Evolutionary conservation across 768 basidiomycete genomes (phyloP).

Genomic region (Neoboletus brunneissimus): DNA sequence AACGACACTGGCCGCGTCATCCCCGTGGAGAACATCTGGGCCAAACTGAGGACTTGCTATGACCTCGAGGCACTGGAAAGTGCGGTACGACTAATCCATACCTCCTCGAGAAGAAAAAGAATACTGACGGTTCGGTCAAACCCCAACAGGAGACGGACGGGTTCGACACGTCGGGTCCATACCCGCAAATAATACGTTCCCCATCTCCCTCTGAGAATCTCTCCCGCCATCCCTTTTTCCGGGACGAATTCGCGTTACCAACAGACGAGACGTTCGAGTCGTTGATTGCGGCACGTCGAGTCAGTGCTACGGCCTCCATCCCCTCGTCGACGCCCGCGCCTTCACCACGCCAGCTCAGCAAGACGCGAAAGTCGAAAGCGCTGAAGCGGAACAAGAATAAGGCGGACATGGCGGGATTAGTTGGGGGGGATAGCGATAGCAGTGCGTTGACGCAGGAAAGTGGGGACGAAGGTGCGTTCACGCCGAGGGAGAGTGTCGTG

Average conservation of each 20-base stretch:
- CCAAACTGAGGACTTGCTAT: slow-evolving; percentile 68
- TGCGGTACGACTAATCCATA: slow-evolving; percentile 36
- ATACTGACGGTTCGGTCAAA: background rate
- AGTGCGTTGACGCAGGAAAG: slow-evolving; percentile 83
- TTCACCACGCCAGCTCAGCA: slow-evolving; percentile 40
- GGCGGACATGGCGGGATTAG: slow-evolving; percentile 66
- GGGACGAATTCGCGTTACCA: slow-evolving; percentile 62
- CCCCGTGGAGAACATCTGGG: slow-evolving; percentile 65
- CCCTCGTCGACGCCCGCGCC: slow-evolving; percentile 56
- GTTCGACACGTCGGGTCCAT: slow-evolving; percentile 43
- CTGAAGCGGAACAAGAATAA: slow-evolving; percentile 45
- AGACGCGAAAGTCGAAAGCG: slow-evolving; percentile 41
- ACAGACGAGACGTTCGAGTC: slow-evolving; percentile 58
- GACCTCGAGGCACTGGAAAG: slow-evolving; percentile 74
- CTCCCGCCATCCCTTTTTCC: slow-evolving; percentile 67
- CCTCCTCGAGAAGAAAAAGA: background rate
- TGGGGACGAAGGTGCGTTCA: slow-evolving; percentile 64
- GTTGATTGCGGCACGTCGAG: slow-evolving; percentile 59
- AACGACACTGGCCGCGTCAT: slow-evolving; percentile 67
- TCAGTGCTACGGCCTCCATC: slow-evolving; percentile 59
- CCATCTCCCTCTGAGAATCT: slow-evolving; percentile 72
- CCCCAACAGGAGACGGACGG: slow-evolving; percentile 41
- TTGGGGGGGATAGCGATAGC: slow-evolving; percentile 80
- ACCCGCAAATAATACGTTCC: slow-evolving; percentile 53
- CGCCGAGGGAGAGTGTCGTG: slow-evolving; percentile 62